Percentiles rank a stretch among this genome's conserved stretches.
phyloP scores from a whole-genome alignment of 2,329 filamentous ascomycete genomes.

The Fusarium ramigenum region DNA sequence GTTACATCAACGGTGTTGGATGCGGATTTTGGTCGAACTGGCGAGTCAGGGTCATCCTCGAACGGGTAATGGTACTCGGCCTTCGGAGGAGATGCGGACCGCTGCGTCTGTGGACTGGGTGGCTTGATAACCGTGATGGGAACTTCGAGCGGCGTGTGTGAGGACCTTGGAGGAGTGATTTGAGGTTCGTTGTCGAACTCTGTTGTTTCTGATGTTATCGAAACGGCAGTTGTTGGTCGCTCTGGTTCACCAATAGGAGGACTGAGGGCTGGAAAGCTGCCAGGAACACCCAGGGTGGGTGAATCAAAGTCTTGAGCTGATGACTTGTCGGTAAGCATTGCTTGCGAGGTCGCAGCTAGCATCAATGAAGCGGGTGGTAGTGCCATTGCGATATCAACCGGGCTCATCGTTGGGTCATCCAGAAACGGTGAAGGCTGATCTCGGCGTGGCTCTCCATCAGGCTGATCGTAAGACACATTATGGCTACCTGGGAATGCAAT shows the following conservation, averaged over 20 bases:
- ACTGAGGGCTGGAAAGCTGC: conserved; percentile 62
- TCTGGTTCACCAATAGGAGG: conserved; percentile 55
- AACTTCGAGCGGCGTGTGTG: conserved; percentile 40
- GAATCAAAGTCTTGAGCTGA: conserved; percentile 59
- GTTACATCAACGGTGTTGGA: conserved; percentile 31
- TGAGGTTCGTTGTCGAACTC: conserved; percentile 80
- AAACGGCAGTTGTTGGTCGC: conserved; percentile 66
- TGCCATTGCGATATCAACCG: conserved; percentile 36
- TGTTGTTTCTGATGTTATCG: conserved; percentile 68
- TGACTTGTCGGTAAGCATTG: conserved; percentile 15
- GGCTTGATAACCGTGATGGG: conserved; percentile 43
- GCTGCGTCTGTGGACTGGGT: conserved; percentile 42
- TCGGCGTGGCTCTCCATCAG: conserved; percentile 12
- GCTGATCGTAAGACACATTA: conserved; percentile 12
- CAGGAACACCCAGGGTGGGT: conserved; percentile 73
- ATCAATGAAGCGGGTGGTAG: conserved; percentile 37
- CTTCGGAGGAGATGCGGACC: conserved; percentile 41
- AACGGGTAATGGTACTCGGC: conserved; percentile 62
- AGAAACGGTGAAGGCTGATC: conserved; percentile 27
- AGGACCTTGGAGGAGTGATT: conserved; percentile 59
- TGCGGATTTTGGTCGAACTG: conserved; percentile 11
- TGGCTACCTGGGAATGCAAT: conserved; percentile 9
- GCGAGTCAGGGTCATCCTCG: conserved; percentile 53
- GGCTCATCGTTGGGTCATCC: conserved; percentile 33
- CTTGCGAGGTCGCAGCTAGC: conserved; percentile 19